Percentiles rank a stretch among this genome's conserved stretches.
Evolutionary conservation across 768 basidiomycete species (phyloP).

Genomic region (Multifurca ochricompacta): DNA sequence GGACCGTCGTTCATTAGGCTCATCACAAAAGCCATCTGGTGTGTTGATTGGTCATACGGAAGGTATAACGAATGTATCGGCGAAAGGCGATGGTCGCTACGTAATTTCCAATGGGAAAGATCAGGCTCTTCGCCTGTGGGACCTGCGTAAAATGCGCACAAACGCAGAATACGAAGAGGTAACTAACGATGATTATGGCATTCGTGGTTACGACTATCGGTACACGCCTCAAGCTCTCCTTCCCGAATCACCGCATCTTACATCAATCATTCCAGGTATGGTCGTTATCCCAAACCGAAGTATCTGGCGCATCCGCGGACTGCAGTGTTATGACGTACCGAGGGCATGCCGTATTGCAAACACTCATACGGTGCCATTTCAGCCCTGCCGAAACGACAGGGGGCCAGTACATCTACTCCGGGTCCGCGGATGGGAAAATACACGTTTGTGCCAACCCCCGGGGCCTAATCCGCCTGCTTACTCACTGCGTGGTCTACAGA

Average conservation of each 20-base stretch:
- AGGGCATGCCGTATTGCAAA: constrained; percentile 84
- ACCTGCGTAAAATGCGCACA: constrained; percentile 85
- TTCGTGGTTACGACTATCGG: constrained; percentile 74
- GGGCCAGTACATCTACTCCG: constrained; percentile 89
- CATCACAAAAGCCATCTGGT: constrained; percentile 71
- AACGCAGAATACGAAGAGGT: constrained; percentile 58
- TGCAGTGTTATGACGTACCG: constrained; percentile 95
- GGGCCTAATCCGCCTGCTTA: background rate
- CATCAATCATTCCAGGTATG: constrained; percentile 38
- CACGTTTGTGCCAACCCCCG: constrained; percentile 45
- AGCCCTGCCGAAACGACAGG: constrained; percentile 91
- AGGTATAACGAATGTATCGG: constrained; percentile 88
- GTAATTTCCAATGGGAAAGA: constrained; percentile 96
- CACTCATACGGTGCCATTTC: constrained; percentile 94
- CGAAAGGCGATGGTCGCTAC: constrained; percentile 95
- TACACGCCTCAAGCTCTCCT: constrained; percentile 29
- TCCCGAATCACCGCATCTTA: background rate
- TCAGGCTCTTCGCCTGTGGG: constrained; percentile 87
- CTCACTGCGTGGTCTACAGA: constrained; percentile 38
- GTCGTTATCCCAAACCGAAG: constrained; percentile 56
- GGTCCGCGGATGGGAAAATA: constrained; percentile 76
- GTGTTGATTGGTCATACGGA: constrained; percentile 94
- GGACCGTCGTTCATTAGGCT: constrained; percentile 44
- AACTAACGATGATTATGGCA: constrained; percentile 44
- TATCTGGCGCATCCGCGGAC: constrained; percentile 70